A percentile compares a stretch with the other conserved stretches of the same genome.
These are phyloP conservation scores for Agrocybe pediades DNA, from an alignment of 768 basidiomycete genomes.

Conservation along the genomic window DNA sequence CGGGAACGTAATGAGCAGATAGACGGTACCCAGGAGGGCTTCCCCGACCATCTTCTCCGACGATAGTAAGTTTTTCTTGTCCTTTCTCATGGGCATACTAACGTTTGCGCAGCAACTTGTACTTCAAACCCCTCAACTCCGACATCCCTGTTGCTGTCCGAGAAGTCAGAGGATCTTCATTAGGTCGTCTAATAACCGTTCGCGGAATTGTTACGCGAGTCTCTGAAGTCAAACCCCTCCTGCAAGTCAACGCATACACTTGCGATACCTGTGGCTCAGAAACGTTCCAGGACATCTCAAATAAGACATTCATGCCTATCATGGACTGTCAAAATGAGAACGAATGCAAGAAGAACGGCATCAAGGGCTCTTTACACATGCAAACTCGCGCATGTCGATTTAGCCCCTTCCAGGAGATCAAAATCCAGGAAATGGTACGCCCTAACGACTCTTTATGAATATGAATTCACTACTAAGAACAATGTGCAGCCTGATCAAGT, in stretches of 20 bases:
- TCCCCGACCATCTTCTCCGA: constrained; percentile 89
- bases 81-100: constrained; percentile 11
- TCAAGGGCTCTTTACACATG: constrained; percentile 94
- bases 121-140: constrained; percentile 85
- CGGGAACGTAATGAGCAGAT: constrained; percentile 84
- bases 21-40: constrained; percentile 72
- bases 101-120: constrained; percentile 71
- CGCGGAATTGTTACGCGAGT: constrained; percentile 98
- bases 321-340: constrained; percentile 84
- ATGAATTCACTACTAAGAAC: not conserved
- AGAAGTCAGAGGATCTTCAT: constrained; percentile 80
- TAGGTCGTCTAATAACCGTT: constrained; percentile 94
- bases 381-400: constrained; percentile 97
- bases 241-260: constrained; percentile 97
- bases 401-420: constrained; percentile 97
- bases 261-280: constrained; percentile 98
- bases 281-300: constrained; percentile 96
- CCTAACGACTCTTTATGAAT: not conserved
- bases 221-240: constrained; percentile 96
- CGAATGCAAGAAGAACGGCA: constrained; percentile 83
- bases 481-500: constrained; percentile 88
- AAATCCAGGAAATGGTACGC: constrained; percentile 96
- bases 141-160: constrained; percentile 86
- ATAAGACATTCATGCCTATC: constrained; percentile 89
- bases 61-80: constrained; percentile 76